Base-by-base conservation (phyloP, 192 early-diverging fungal species). In the Linnemannia elongata region DNA sequence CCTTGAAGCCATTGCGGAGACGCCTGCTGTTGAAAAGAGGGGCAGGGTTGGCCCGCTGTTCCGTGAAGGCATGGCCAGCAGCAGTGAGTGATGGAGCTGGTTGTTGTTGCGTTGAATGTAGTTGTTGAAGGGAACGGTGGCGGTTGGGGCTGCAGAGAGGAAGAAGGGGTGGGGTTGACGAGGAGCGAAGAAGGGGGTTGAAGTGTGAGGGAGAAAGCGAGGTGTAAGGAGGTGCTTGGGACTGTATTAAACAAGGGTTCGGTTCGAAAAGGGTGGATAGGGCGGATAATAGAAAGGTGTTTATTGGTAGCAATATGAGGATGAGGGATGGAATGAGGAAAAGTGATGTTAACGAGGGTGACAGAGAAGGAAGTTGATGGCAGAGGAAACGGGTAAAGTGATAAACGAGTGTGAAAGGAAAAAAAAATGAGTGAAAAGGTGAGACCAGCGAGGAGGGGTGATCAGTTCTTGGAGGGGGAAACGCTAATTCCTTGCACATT, bases 31-130 rank as follows among this genome's bases (percentile, higher is more conserved):
- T 22, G 77, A 76, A 76, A 81, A 87, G 49, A 87, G 78, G 17
- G 85, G 85, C 45, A 87, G 80, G 4, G 38, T 60, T 41, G 36
- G 27, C 55, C 75, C 79, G 41, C 80, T 49, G 41, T 52, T 77
- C 57, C 85, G 30, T 69, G 52, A 6, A 8, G 77, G 82, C 82
- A 84, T 84, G 47, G n/a, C 17, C 24, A 13, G 0, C 39, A 36
- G 41, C 10, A 20, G 24, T 70, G 33, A 6, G 36, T 38, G 36
- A 33, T 72, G 70, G 12, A 27, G 27, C 9, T 39, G 20, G 20
- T 42, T 44, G 45, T 33, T 33, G 30, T 74, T 18, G 22, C 3
- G 38, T n/a, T 12, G 38, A 30, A 42, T 27, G 55, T 24, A 60
- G 54, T 42, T 42, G 57, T 54, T 57, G 63, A 24, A n/a, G 38